Evolutionary conservation across 2,329 filamentous ascomycete species (phyloP).

Genomic region (Claviceps fusiformis): DNA sequence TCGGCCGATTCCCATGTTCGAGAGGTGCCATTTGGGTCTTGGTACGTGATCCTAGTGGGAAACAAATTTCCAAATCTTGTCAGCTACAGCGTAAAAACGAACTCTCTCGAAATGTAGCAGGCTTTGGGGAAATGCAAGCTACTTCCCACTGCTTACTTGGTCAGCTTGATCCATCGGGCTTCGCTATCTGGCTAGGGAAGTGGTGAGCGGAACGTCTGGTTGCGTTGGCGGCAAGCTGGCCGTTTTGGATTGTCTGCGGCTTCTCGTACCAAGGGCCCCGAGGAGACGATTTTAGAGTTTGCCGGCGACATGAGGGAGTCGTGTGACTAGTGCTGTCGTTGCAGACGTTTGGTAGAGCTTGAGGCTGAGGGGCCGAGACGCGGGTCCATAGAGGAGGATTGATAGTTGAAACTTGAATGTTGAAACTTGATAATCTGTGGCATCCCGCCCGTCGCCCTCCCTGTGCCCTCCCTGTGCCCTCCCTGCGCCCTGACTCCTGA

Average conservation of each 20-base stretch:
- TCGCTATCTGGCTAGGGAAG: conserved; percentile 31
- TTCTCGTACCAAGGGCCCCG: conserved; percentile 28
- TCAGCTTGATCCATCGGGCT: conserved; percentile 46
- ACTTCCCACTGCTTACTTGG: conserved; percentile 29
- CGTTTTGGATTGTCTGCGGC: neutral
- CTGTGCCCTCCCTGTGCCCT: too few relatives aligned
- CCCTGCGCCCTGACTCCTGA: too few relatives aligned
- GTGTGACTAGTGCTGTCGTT: neutral
- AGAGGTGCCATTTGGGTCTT: conserved; percentile 43
- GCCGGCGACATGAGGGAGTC: conserved; percentile 24
- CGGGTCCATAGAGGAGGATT: neutral
- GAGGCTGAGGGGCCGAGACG: neutral
- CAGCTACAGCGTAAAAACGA: neutral
- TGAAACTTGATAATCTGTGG: too few relatives aligned
- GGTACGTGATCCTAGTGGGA: conserved; percentile 42
- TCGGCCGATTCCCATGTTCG: conserved; percentile 62
- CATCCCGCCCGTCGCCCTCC: too few relatives aligned
- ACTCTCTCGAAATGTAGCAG: neutral
- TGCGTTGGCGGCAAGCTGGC: neutral
- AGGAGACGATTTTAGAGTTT: conserved; percentile 29
- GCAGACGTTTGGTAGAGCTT: neutral
- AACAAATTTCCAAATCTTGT: neutral
- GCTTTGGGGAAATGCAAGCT: neutral
- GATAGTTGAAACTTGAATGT: neutral
- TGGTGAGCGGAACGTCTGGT: neutral